Percentiles rank a stretch among this genome's conserved stretches.
Conservation (phyloP, 2,329 filamentous ascomycete genomes). For the Triangularia setosa region DNA sequence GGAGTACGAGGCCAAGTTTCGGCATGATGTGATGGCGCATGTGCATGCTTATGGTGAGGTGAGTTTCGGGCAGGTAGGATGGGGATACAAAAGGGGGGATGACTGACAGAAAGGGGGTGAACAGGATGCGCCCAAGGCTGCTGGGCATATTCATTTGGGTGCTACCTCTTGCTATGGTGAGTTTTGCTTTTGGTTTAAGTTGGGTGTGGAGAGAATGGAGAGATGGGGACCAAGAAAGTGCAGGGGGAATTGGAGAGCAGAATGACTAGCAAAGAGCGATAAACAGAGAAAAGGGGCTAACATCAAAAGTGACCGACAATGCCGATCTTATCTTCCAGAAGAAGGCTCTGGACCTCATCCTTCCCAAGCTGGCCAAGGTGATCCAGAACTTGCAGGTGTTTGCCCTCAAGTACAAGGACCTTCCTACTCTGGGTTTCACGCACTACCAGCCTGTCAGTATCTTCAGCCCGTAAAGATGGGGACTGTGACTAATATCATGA, state of each 20-base stretch:
- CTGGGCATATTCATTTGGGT: slow-evolving; percentile 80
- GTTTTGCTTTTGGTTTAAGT: neutral
- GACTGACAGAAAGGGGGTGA: neutral
- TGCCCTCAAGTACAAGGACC: slow-evolving; percentile 65
- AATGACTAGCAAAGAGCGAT: neutral
- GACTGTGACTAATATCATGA: neutral
- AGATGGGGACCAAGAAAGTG: neutral
- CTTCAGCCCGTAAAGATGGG: no score
- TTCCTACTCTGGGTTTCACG: slow-evolving; percentile 71
- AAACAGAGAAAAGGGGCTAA: neutral
- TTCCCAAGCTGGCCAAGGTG: slow-evolving; percentile 74
- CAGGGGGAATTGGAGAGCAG: neutral
- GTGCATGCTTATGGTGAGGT: slow-evolving; percentile 71
- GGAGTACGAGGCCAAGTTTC: slow-evolving; percentile 70
- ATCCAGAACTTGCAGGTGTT: slow-evolving; percentile 71
- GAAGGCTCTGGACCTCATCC: slow-evolving; percentile 64
- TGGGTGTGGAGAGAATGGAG: neutral
- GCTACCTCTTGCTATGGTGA: slow-evolving; percentile 46
- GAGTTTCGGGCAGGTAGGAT: neutral
- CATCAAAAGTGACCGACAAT: slow-evolving; percentile 60
- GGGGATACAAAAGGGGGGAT: neutral
- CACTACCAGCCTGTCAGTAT: slow-evolving; percentile 55
- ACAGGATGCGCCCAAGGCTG: slow-evolving; percentile 62
- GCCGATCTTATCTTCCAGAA: slow-evolving; percentile 70
- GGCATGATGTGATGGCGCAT: slow-evolving; percentile 58